phyloP scores from a whole-genome alignment of 495 filamentous ascomycete genomes.

The Annulohypoxylon bovei region DNA sequence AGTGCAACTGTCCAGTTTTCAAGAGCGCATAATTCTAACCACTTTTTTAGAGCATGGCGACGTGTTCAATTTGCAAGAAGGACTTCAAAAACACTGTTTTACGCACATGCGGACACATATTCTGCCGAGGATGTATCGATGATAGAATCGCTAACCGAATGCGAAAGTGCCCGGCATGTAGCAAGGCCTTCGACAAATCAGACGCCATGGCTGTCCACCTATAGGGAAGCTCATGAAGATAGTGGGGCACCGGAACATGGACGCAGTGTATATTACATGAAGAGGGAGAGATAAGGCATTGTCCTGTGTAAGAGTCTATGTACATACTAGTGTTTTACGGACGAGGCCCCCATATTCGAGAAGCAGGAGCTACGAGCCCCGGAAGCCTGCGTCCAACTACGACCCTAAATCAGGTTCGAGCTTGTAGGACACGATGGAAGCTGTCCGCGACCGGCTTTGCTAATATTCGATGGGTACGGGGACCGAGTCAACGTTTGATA shows the following conservation, averaged over 20 bases:
- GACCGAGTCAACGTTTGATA: neutral
- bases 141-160: conserved; percentile 86
- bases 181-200: conserved; percentile 85
- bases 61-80: conserved; percentile 87
- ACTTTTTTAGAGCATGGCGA: conserved; percentile 73
- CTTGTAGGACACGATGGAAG: neutral
- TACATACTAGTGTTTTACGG: conserved; percentile 39
- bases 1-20: conserved; percentile 49
- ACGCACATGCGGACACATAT: conserved; percentile 95
- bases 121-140: conserved; percentile 90
- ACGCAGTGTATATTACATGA: conserved; percentile 43
- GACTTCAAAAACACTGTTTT: conserved; percentile 94
- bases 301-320: conserved; percentile 40
- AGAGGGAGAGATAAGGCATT: conserved; percentile 16
- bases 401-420: neutral
- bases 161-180: conserved; percentile 94
- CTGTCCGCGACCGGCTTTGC: neutral
- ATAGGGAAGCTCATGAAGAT: conserved; percentile 38
- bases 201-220: conserved; percentile 79
- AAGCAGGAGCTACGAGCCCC: neutral
- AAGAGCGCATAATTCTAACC: conserved; percentile 20
- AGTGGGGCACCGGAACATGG: neutral
- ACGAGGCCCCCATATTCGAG: neutral
- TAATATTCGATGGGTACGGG: neutral
- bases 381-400: neutral